Evolutionary conservation across 148 eudicot genomes (phyloP).

Genomic region (Salicornia ramosissima): DNA sequence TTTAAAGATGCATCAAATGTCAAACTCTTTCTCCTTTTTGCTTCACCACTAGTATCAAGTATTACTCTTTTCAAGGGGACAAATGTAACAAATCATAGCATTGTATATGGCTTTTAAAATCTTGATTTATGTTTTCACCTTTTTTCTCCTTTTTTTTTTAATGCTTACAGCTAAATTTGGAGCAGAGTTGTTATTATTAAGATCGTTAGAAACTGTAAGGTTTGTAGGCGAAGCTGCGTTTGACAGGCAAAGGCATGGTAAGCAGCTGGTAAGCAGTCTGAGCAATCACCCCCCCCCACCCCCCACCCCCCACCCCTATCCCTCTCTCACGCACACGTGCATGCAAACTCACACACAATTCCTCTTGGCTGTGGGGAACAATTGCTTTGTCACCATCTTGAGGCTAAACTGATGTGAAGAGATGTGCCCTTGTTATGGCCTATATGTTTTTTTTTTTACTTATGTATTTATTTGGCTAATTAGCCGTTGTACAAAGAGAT

Average conservation of each 20-base stretch:
- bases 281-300: background rate
- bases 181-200: constrained; percentile 60
- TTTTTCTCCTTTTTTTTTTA: constrained; percentile 9
- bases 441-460: background rate
- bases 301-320: background rate
- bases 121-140: background rate
- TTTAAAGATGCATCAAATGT: too few relatives aligned
- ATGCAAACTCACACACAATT: too few relatives aligned
- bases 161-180: constrained; percentile 63
- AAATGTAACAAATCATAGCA: too few relatives aligned
- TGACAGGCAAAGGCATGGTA: constrained; percentile 67
- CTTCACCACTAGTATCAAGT: background rate
- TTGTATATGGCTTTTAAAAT: background rate
- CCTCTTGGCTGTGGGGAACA: too few relatives aligned
- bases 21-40: too few relatives aligned
- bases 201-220: constrained; percentile 51
- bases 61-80: too few relatives aligned
- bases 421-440: background rate
- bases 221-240: constrained; percentile 64
- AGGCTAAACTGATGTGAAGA: background rate
- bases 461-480: background rate
- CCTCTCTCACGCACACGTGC: background rate
- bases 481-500: background rate
- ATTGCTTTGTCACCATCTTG: background rate
- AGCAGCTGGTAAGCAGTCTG: constrained; percentile 65